Evolutionary conservation across 352 stramenopile genomes (phyloP).

Genomic region (Phytophthora pluvialis): DNA sequence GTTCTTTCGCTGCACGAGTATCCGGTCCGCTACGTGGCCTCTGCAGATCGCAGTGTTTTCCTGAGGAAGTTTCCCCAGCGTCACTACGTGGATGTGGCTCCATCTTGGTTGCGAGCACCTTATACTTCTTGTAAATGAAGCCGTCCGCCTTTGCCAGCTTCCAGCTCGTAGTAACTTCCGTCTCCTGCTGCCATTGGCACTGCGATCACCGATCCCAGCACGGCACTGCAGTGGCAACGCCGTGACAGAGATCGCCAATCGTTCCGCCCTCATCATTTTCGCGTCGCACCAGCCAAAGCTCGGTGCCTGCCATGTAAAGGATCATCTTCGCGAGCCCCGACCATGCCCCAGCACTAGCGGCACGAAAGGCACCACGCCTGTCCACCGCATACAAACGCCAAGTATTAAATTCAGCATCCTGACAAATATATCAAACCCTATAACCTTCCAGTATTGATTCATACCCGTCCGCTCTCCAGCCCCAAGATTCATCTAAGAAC

Average conservation of each 20-base stretch:
- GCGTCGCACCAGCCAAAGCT: slow-evolving; percentile 22
- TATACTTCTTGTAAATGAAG: neutral
- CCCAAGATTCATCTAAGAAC: too few species aligned
- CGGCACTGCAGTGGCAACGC: slow-evolving; percentile 3
- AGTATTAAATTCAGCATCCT: neutral
- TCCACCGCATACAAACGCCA: slow-evolving; percentile 23
- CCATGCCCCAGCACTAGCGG: slow-evolving; percentile 6
- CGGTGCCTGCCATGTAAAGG: slow-evolving; percentile 27
- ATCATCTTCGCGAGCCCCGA: slow-evolving; percentile 8
- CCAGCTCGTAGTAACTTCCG: neutral
- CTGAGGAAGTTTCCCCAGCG: slow-evolving; percentile 21
- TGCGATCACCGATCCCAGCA: slow-evolving; percentile 1
- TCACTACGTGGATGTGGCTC: slow-evolving; percentile 16
- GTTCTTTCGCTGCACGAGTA: slow-evolving; percentile 35
- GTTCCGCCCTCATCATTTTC: slow-evolving; percentile 33
- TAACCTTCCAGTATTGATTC: too few species aligned
- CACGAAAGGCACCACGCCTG: slow-evolving; percentile 14
- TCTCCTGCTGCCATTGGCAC: neutral
- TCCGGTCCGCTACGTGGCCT: slow-evolving; percentile 23
- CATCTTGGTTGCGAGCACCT: neutral
- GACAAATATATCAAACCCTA: too few species aligned
- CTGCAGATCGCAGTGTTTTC: slow-evolving; percentile 31
- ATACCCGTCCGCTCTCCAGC: too few species aligned
- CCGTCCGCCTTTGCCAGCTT: neutral
- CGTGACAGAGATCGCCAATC: slow-evolving; percentile 4